These are phyloP conservation scores for Rhodotorula kratochvilovae DNA, from an alignment of 768 basidiomycete genomes.

Conservation along the genomic window DNA sequence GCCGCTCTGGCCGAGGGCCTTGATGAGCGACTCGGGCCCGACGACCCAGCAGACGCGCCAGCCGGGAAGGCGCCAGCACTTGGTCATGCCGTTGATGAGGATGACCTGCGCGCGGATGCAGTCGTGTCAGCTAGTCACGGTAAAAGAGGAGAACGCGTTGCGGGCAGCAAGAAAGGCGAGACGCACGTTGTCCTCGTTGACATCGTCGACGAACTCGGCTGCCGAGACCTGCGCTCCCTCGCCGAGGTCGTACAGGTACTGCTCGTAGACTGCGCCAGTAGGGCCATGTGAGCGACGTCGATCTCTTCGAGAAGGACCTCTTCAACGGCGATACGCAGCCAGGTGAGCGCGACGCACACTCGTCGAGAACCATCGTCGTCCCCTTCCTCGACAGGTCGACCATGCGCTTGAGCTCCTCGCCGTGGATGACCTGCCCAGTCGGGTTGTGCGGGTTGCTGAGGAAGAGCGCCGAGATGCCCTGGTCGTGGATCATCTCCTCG, in stretches of 20 bases:
- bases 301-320: too few relatives aligned
- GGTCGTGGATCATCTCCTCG: conserved; percentile 43
- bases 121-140: too few relatives aligned
- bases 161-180: too few relatives aligned
- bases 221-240: conserved; percentile 57
- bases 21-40: conserved; percentile 80
- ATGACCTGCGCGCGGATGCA: conserved; percentile 54
- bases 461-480: conserved; percentile 23
- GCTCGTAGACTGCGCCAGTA: conserved; percentile 5
- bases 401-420: conserved; percentile 73
- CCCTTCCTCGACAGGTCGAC: conserved; percentile 66
- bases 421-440: conserved; percentile 56
- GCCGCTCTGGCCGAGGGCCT: conserved; percentile 86
- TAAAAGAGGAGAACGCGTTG: too few relatives aligned
- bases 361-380: conserved; percentile 60
- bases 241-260: conserved; percentile 35
- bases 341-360: conserved; percentile 23
- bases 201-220: conserved; percentile 78
- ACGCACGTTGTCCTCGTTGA: conserved; percentile 54
- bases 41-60: conserved; percentile 84
- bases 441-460: conserved; percentile 96
- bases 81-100: conserved; percentile 88
- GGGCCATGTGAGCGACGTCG: neutral
- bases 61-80: conserved; percentile 85
- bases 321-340: too few relatives aligned